These are phyloP conservation scores for Excoecaria agallocha DNA, from an alignment of 345 rosid species.

Conservation along the genomic window DNA sequence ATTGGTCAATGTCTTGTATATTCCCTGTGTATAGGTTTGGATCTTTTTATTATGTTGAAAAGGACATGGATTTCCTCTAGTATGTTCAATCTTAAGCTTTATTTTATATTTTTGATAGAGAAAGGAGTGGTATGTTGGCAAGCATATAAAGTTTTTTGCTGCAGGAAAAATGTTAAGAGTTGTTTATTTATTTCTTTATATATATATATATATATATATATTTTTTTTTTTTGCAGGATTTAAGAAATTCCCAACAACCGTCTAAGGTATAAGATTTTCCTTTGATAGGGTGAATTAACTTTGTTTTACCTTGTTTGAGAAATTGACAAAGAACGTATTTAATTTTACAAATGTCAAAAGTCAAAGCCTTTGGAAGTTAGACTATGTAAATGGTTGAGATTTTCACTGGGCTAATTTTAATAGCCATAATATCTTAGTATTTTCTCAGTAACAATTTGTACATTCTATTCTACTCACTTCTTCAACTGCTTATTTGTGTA, in stretches of 20 bases:
- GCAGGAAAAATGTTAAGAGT: not conserved
- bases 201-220: not conserved
- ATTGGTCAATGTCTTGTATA: not conserved
- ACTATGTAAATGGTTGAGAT: not conserved
- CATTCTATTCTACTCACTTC: not conserved
- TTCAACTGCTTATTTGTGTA: not conserved
- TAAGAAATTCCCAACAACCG: constrained; percentile 34
- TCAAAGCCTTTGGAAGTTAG: not conserved
- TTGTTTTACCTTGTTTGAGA: not conserved
- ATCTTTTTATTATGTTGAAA: not conserved
- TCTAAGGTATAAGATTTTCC: constrained; percentile 34
- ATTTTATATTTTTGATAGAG: not conserved
- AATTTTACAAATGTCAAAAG: not conserved
- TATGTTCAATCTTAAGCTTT: not conserved
- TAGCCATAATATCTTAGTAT: not conserved
- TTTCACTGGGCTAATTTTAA: not conserved
- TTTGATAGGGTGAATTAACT: not conserved
- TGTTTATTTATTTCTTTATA: not conserved
- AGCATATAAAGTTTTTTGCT: too few relatives aligned
- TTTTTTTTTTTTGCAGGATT: constrained; percentile 41
- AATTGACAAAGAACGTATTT: not conserved
- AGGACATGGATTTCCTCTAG: not conserved
- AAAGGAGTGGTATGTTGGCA: too few relatives aligned
- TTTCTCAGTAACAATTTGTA: not conserved
- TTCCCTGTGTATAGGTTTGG: not conserved